Percentiles rank a stretch among this genome's conserved stretches.
Conservation (phyloP, 441 rosid genomes). For the Viola pubescens region DNA sequence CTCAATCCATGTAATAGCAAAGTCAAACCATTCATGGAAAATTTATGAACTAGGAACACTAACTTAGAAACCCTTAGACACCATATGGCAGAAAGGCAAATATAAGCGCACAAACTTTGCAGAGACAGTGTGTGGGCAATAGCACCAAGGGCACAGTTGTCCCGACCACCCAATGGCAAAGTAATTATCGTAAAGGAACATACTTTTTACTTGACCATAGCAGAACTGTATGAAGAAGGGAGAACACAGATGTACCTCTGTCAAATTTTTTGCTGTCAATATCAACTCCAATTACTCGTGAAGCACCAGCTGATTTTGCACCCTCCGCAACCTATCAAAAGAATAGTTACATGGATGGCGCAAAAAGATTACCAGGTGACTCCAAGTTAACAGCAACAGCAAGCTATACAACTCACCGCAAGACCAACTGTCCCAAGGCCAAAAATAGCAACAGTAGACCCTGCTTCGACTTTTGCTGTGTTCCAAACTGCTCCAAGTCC, state of each 20-base stretch:
- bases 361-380: not conserved
- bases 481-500: conserved; percentile 99
- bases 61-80: too few species aligned
- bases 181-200: too few species aligned
- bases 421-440: conserved; percentile 98
- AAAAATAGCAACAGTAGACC: conserved; percentile 78
- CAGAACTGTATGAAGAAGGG: not conserved
- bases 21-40: too few species aligned
- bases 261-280: conserved; percentile 74
- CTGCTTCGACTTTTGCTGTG: conserved; percentile 94
- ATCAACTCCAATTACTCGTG: conserved; percentile 84
- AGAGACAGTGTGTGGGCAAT: too few species aligned
- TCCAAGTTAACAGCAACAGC: too few species aligned
- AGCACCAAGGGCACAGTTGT: too few species aligned
- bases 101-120: too few species aligned
- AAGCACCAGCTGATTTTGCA: conserved; percentile 89
- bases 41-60: too few species aligned
- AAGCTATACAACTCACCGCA: conserved; percentile 46
- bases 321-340: conserved; percentile 79
- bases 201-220: not conserved
- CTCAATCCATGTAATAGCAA: too few species aligned
- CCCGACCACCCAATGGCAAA: too few species aligned
- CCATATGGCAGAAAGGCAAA: too few species aligned
- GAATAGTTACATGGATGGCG: not conserved
- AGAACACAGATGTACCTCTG: conserved; percentile 32